These are phyloP conservation scores for Erigeron philadelphicus DNA, from an alignment of 140 eudicot species.

Conservation along the genomic window DNA sequence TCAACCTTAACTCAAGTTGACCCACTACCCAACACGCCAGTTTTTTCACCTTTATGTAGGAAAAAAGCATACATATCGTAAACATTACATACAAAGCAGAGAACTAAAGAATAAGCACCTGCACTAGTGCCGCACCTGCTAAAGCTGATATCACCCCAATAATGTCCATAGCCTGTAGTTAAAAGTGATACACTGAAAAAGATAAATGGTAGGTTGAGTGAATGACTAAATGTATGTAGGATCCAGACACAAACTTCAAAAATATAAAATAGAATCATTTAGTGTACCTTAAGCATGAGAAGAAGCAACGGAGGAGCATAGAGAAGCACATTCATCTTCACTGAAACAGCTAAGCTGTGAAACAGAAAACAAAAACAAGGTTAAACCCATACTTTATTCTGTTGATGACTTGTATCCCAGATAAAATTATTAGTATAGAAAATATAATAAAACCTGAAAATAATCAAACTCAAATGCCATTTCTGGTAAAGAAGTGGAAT, in stretches of 20 bases:
- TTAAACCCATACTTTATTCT: neutral
- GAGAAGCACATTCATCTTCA: slow-evolving; percentile 95
- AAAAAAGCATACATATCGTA: neutral
- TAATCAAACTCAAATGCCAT: slow-evolving; percentile 78
- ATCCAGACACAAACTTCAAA: neutral
- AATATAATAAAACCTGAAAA: slow-evolving; percentile 54
- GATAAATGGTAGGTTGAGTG: slow-evolving; percentile 24
- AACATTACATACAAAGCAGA: slow-evolving; percentile 2
- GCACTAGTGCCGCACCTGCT: slow-evolving; percentile 86
- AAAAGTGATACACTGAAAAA: slow-evolving; percentile 21
- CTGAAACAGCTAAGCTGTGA: slow-evolving; percentile 88
- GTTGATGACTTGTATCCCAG: neutral
- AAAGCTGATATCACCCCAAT: slow-evolving; percentile 65
- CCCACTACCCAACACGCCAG: neutral
- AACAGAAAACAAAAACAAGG: slow-evolving; percentile 25
- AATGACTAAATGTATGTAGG: slow-evolving; percentile 12
- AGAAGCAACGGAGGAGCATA: slow-evolving; percentile 84
- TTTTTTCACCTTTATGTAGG: neutral
- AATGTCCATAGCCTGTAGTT: slow-evolving; percentile 69
- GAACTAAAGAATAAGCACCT: slow-evolving; percentile 49
- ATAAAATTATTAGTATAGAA: neutral
- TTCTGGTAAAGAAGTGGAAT: slow-evolving; percentile 61
- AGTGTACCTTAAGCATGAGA: slow-evolving; percentile 75
- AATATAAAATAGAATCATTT: neutral
- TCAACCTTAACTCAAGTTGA: neutral